These are phyloP conservation scores for Vanilla planifolia DNA, from an alignment of 106 monocot genomes.

Conservation along the genomic window DNA sequence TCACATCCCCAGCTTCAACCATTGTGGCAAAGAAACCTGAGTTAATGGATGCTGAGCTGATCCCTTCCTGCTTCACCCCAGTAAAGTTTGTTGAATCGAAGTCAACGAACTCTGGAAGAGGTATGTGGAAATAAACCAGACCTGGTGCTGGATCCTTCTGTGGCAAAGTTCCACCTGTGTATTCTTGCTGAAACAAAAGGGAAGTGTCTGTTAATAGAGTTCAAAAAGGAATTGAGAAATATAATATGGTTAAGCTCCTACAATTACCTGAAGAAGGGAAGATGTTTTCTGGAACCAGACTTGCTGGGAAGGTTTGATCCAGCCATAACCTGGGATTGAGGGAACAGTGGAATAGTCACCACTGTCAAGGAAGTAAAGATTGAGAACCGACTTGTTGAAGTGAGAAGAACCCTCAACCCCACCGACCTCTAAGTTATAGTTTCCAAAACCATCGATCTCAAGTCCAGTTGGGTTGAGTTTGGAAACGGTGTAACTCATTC, in stretches of 20 bases:
- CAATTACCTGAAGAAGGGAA: conserved; percentile 38
- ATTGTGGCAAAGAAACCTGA: conserved; percentile 86
- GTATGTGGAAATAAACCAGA: conserved; percentile 86
- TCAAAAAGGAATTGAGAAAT: not conserved
- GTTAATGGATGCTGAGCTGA: conserved; percentile 70
- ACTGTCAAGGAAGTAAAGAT: conserved; percentile 88
- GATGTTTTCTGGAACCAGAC: conserved; percentile 85
- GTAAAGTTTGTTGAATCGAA: conserved; percentile 57
- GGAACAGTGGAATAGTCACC: conserved; percentile 77
- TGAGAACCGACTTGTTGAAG: conserved; percentile 71
- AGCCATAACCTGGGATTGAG: conserved; percentile 52
- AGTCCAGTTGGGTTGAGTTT: conserved; percentile 51
- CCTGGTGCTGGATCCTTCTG: conserved; percentile 68
- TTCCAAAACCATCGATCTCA: conserved; percentile 83
- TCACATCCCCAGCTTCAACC: conserved; percentile 77
- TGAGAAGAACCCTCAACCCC: conserved; percentile 49
- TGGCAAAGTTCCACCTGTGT: conserved; percentile 32
- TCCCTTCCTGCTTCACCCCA: conserved; percentile 76
- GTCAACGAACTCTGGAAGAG: conserved; percentile 56
- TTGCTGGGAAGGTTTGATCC: conserved; percentile 92
- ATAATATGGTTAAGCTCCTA: not conserved
- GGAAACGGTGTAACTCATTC: conserved; percentile 59
- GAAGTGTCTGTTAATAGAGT: not conserved
- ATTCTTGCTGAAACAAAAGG: conserved; percentile 40
- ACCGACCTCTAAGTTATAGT: conserved; percentile 65